Conservation (phyloP, 805 yeast genomes). For the Teunomyces panamensis region DNA sequence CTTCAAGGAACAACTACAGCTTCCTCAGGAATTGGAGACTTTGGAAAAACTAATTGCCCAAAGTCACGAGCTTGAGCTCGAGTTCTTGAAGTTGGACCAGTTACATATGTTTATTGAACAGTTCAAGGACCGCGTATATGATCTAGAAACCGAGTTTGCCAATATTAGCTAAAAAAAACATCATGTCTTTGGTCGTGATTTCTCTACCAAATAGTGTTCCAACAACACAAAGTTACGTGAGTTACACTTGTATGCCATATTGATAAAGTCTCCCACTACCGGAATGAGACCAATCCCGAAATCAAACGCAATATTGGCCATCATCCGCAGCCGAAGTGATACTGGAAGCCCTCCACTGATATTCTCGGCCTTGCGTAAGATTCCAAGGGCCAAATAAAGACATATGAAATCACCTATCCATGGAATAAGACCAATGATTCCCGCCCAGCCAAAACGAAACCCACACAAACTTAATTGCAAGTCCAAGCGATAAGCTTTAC, state of each 20-base stretch:
- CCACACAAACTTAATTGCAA: slow-evolving; percentile 41
- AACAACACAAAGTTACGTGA: slow-evolving; percentile 25
- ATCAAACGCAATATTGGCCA: slow-evolving; percentile 38
- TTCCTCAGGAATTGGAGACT: slow-evolving; percentile 40
- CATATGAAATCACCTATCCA: slow-evolving; percentile 40
- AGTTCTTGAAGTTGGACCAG: slow-evolving; percentile 53
- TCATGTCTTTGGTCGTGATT: slow-evolving; percentile 13
- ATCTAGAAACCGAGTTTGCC: slow-evolving; percentile 14
- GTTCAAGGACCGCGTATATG: slow-evolving; percentile 17
- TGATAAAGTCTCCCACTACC: slow-evolving; percentile 21
- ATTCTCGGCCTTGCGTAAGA: slow-evolving; percentile 29
- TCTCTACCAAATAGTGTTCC: slow-evolving; percentile 35
- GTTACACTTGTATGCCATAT: slow-evolving; percentile 22
- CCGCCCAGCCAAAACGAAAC: slow-evolving; percentile 41
- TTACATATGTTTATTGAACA: slow-evolving; percentile 32
- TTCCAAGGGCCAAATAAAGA: slow-evolving; percentile 25
- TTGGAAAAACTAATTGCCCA: slow-evolving; percentile 38
- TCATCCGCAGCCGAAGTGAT: slow-evolving; percentile 29
- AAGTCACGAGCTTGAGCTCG: slow-evolving; percentile 51
- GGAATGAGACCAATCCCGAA: slow-evolving; percentile 37
- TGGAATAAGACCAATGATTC: slow-evolving; percentile 39
- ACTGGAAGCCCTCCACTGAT: slow-evolving; percentile 40
- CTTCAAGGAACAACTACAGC: slow-evolving; percentile 16
- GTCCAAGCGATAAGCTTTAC: slow-evolving; percentile 38
- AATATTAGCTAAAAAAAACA: neutral